Evolutionary conservation across 176 grass and related monocot genomes (phyloP).

Genomic region (Bolboschoenus planiculmis): DNA sequence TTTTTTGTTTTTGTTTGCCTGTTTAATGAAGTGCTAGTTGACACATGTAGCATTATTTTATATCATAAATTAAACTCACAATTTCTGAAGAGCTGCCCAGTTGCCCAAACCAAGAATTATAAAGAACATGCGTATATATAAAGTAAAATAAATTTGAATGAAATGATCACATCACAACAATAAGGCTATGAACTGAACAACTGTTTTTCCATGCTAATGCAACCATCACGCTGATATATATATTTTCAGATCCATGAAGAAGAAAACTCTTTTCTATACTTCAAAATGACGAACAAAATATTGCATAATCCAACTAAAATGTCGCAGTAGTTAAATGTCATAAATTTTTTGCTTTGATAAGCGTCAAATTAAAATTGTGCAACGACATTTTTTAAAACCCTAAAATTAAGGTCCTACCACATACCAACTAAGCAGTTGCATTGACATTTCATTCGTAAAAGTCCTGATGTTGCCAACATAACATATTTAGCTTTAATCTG

Average conservation of each 20-base stretch:
- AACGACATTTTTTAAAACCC: not conserved
- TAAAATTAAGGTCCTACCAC: not conserved
- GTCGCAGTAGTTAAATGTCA: not conserved
- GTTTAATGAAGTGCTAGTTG: not conserved
- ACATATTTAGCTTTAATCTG: not conserved
- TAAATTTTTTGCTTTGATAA: not conserved
- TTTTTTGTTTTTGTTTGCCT: not conserved
- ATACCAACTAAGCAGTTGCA: not conserved
- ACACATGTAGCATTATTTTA: not conserved
- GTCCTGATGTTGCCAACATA: not conserved
- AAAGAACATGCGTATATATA: not conserved
- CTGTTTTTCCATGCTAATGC: not conserved
- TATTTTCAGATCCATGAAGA: not conserved
- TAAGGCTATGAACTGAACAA: not conserved
- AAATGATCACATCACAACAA: not conserved
- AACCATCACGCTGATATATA: not conserved
- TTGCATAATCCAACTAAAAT: not conserved
- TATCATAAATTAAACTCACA: not conserved
- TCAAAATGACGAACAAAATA: not conserved
- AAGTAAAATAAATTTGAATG: not conserved
- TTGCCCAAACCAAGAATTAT: not conserved
- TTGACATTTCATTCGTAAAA: not conserved
- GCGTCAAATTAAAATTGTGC: not conserved
- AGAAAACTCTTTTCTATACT: not conserved
- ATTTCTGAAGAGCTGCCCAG: not conserved